These are phyloP conservation scores for Wickerhamiella brachini DNA, from an alignment of 805 yeast genomes.

Conservation along the genomic window DNA sequence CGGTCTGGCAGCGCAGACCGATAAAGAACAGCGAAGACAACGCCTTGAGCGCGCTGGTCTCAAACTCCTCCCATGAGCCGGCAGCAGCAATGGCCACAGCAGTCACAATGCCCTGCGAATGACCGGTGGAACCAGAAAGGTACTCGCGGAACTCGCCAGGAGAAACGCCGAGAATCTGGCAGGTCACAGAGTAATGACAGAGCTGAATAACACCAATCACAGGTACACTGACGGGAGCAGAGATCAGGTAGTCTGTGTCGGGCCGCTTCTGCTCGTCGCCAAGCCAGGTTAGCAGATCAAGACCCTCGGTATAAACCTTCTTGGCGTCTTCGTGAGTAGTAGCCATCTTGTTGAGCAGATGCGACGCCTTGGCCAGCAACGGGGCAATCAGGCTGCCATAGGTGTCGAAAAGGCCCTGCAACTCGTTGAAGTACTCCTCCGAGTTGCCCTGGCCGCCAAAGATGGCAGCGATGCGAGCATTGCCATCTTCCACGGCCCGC, in stretches of 20 bases:
- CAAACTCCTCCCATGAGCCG: constrained; percentile 76
- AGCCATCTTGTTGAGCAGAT: constrained; percentile 52
- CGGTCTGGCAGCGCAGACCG: constrained; percentile 81
- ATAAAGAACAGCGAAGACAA: constrained; percentile 78
- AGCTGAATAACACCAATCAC: constrained; percentile 90
- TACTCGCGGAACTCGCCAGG: constrained; percentile 76
- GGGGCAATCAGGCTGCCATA: constrained; percentile 66
- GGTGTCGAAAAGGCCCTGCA: constrained; percentile 66
- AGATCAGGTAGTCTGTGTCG: constrained; percentile 69
- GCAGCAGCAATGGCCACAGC: constrained; percentile 79
- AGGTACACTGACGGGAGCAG: constrained; percentile 95
- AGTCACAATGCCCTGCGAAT: constrained; percentile 53
- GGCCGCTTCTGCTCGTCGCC: constrained; percentile 65
- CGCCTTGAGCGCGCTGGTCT: constrained; percentile 57
- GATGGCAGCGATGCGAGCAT: constrained; percentile 62
- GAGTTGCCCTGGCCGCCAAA: constrained; percentile 99
- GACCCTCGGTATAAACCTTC: constrained; percentile 86
- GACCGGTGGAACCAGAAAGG: constrained; percentile 35
- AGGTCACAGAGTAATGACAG: constrained; percentile 81
- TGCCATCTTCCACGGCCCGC: constrained; percentile 41
- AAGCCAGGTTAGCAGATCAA: constrained; percentile 81
- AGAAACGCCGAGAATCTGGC: constrained; percentile 66
- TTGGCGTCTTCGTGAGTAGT: constrained; percentile 62
- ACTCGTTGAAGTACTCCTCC: constrained; percentile 93
- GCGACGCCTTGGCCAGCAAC: constrained; percentile 56